These are phyloP conservation scores for Metschnikowia aberdeeniae DNA, from an alignment of 805 yeast genomes.

Conservation along the genomic window DNA sequence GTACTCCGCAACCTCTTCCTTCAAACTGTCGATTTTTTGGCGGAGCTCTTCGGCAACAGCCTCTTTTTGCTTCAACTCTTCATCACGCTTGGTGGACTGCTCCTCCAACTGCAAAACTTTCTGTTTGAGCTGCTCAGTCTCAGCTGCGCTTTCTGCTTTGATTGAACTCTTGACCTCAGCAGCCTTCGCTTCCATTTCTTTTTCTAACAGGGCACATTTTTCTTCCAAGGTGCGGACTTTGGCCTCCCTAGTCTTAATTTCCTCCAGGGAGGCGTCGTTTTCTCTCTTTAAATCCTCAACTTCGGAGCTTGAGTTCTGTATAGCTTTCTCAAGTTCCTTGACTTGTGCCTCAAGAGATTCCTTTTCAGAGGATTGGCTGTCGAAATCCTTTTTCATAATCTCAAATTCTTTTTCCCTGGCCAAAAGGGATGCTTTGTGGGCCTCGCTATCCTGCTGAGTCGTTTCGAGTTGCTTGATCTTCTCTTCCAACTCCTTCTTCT, in stretches of 20 bases:
- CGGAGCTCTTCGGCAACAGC: background rate
- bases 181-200: background rate
- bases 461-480: conserved; percentile 1
- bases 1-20: background rate
- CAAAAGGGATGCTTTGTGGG: conserved; percentile 1
- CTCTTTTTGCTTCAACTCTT: background rate
- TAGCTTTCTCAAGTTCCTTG: background rate
- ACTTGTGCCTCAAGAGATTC: background rate
- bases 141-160: background rate
- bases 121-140: conserved; percentile 9
- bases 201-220: background rate
- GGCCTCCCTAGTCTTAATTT: background rate
- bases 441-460: conserved; percentile 2
- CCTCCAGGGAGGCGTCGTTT: background rate
- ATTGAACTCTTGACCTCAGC: background rate
- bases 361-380: background rate
- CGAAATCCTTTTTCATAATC: background rate
- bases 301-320: background rate
- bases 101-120: conserved; percentile 5
- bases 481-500: background rate
- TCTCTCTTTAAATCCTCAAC: background rate
- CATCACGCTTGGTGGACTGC: background rate
- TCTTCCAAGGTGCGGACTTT: background rate
- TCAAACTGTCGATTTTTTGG: conserved; percentile 5
- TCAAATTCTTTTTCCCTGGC: conserved; percentile 1